Base-by-base conservation (phyloP, 495 filamentous ascomycete species). In the Podospora conica region DNA sequence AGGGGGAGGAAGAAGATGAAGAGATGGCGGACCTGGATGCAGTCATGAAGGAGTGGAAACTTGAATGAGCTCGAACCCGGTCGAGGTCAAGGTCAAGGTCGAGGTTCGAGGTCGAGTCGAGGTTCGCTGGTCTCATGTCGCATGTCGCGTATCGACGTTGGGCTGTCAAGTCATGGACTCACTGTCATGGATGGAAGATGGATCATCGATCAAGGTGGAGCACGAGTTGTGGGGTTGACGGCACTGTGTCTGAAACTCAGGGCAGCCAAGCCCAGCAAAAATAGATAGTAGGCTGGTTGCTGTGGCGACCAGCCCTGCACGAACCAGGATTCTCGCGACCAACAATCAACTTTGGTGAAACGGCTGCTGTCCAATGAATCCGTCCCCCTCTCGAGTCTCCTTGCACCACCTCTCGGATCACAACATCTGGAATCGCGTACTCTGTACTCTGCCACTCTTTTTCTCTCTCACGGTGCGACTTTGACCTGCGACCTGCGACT, bases 321-420 rank as follows among this genome's bases (percentile, higher is more conserved):
- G 29, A 62, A 20, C 33, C 53, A 31, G 61, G 61, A 55, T 63
- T 55, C 48, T 63, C 61, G 61, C n/a, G 1, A 18, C 53, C 61
- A 61, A 61, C 48, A 66, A 57, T 54, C 64, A 59, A 8, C n/a
- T 61, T 61, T 60, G 60, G 54, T 65, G 59, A 63, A 63, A 67
- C 65, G 18, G 28, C 31, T 12, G 29, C 40, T 20, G 33, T 28
- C 66, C 57, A 65, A 59, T 61, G 40, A 54, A 60, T 48, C n/a
- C 15, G 40, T 63, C 48, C 15, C 24, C 61, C 29, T 63, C 23
- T 53, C 29, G 24, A 28, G 23, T 25, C 31, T 58, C 25, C 24
- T 24, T 23, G 25, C 58, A 56, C 53, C 20, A 55, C 60, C 31
- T 40, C 64, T 10, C 12, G 31, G 31, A 25, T 53, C 40, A 48